A percentile compares a stretch with the other conserved stretches of the same genome.
phyloP scores from a whole-genome alignment of 2,329 filamentous ascomycete species.

The Aureobasidium sp. region DNA sequence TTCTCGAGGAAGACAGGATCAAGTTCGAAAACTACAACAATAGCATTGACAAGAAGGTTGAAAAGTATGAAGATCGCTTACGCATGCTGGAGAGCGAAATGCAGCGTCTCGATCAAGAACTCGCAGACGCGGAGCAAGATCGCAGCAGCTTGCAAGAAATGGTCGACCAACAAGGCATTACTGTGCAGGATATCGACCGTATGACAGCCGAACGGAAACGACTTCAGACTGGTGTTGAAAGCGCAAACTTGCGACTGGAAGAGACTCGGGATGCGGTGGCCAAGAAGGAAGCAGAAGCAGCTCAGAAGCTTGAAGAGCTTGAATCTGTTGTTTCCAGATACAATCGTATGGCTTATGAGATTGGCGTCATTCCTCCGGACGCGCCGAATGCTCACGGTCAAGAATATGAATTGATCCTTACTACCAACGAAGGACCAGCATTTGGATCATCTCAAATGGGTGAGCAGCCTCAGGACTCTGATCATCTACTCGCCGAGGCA shows the following conservation, averaged over 20 bases:
- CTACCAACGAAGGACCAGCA: conserved; percentile 69
- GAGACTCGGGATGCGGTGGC: conserved; percentile 75
- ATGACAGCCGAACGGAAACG: conserved; percentile 95
- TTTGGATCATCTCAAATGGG: conserved; percentile 52
- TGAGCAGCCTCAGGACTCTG: conserved; percentile 41
- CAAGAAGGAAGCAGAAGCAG: conserved; percentile 83
- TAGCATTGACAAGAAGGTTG: conserved; percentile 71
- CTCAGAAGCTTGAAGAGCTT: conserved; percentile 79
- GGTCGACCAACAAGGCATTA: conserved; percentile 89
- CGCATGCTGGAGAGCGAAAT: conserved; percentile 80
- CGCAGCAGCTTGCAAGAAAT: conserved; percentile 69
- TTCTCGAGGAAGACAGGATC: conserved; percentile 85
- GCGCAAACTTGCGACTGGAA: conserved; percentile 65
- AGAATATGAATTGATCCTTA: conserved; percentile 77
- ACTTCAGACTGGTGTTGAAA: conserved; percentile 79
- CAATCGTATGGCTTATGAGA: conserved; percentile 91
- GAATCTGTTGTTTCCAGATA: conserved; percentile 83
- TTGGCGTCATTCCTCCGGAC: conserved; percentile 76
- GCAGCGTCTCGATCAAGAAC: conserved; percentile 64
- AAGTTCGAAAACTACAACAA: conserved; percentile 96
- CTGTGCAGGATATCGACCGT: conserved; percentile 96
- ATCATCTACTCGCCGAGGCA: conserved; percentile 73
- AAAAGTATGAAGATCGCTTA: conserved; percentile 78
- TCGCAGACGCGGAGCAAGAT: conserved; percentile 76
- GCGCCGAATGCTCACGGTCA: conserved; percentile 77